phyloP scores from a whole-genome alignment of 2,329 filamentous ascomycete genomes.

The Trichoderma atroviride region DNA sequence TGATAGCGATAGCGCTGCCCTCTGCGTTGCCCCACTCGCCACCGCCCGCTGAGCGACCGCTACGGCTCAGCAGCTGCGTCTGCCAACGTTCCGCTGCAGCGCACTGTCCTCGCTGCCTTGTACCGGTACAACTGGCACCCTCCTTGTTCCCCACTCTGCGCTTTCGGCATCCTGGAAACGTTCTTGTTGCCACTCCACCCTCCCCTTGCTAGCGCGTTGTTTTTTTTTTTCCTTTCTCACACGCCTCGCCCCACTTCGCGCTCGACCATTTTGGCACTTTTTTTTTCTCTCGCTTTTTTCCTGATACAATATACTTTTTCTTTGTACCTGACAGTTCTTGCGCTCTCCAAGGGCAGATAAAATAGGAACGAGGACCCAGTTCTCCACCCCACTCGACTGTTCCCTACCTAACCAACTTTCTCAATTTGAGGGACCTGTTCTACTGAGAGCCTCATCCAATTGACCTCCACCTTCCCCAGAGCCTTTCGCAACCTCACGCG shows the following conservation, averaged over 20 bases:
- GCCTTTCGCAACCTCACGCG: constrained; percentile 35
- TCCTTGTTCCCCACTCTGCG: constrained; percentile 31
- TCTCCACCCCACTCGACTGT: constrained; percentile 53
- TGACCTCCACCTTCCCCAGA: constrained; percentile 37
- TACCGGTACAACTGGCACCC: constrained; percentile 8
- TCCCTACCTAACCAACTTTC: constrained; percentile 44
- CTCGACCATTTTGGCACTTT: constrained; percentile 13
- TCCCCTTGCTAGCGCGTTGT: constrained; percentile 13
- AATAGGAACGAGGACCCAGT: constrained; percentile 50
- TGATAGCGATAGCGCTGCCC: constrained; percentile 9
- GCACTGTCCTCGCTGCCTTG: constrained; percentile 2
- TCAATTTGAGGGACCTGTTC: constrained; percentile 30
- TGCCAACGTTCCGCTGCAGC: constrained; percentile 29
- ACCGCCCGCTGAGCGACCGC: constrained; percentile 25
- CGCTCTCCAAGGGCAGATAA: constrained; percentile 36
- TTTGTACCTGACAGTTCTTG: constrained; percentile 32
- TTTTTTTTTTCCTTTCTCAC: neutral
- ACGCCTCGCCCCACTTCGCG: constrained; percentile 22
- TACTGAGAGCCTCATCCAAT: constrained; percentile 47
- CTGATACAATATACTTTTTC: constrained; percentile 1
- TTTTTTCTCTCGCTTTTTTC: constrained; percentile 12
- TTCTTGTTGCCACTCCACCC: constrained; percentile 28
- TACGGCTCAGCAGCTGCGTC: neutral
- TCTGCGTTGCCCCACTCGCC: constrained; percentile 33
- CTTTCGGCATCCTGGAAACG: constrained; percentile 17